Evolutionary conservation across 345 rosid species (phyloP), one percentile per base, ranked within the genome.

Genomic region (Nephelium lappaceum): DNA sequence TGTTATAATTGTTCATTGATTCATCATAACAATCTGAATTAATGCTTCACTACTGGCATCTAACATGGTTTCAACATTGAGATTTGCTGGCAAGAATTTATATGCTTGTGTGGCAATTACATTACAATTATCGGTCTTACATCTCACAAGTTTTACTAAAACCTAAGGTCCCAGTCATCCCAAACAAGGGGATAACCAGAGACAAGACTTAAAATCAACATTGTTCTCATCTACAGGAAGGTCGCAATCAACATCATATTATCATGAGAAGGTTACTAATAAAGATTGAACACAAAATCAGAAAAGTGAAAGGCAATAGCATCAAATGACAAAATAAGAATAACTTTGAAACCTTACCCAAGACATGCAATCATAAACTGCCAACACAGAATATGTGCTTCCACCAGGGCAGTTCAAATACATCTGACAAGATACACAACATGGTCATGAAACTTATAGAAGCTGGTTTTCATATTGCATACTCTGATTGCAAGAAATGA

Each of bases 391-490:
- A 86, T 93, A 92, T 6, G 90, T 88, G 82, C 96, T 96, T 73
- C 99, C 99, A 69, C 99, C 98, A 0, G 98, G 98, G 77, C 97
- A 89, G 85, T 96, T 96, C 83, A 94, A 75, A 81, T 94, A 96
- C 64, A 95, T 66, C 99, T 92, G 89, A 73, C 72, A 79, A 68
- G 71, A 73, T 63, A 69, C 36, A 82, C 57, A 55, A 41, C 27
- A 77, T 14, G 51, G 45, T 69, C 69, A 80, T 41, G 73, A 67
- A 69, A 78, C 68, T 45, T 16, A 61, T 41, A 75, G 47, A 36
- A 11, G 43, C 23, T 38, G 64, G 71, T 23, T 39, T 65, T 49
- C 4, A n/a, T 8, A 39, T 2, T 15, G 14, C 1, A 16, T 21
- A 70, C 58, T 47, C 55, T 51, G 57, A 64, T 38, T 21, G 43